A percentile compares a stretch with the other conserved stretches of the same genome.
Conservation (phyloP, 2,329 filamentous ascomycete species). For the Alternaria postmessia region DNA sequence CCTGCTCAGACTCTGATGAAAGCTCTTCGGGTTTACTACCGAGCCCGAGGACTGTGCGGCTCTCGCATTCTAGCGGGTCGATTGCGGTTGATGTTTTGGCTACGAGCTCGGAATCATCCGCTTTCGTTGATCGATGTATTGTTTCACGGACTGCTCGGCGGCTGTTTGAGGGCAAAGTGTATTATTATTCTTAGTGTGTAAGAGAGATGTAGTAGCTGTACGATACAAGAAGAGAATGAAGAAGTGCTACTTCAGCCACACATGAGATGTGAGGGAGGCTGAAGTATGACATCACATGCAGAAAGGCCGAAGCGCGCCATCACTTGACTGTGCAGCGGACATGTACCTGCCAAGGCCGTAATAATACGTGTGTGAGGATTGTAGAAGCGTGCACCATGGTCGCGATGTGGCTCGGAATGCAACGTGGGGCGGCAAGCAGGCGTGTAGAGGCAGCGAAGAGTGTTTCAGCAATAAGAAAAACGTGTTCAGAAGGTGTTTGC, state of each 20-base stretch:
- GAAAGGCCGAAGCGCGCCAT: constrained; percentile 19
- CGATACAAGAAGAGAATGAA: not conserved
- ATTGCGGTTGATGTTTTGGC: constrained; percentile 37
- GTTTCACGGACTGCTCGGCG: constrained; percentile 46
- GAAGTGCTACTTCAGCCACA: no score
- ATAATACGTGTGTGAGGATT: constrained; percentile 6
- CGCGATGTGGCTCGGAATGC: not conserved
- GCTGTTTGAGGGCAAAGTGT: constrained; percentile 44
- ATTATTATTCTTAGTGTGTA: constrained; percentile 22
- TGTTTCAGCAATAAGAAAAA: no score
- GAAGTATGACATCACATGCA: constrained; percentile 24
- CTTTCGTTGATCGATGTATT: constrained; percentile 33
- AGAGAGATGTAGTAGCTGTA: not conserved
- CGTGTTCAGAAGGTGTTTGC: no score
- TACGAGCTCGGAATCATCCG: constrained; percentile 23
- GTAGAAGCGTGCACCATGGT: not conserved
- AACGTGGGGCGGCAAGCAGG: not conserved
- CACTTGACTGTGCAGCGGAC: constrained; percentile 22
- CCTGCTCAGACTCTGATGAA: no score
- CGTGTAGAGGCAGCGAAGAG: no score
- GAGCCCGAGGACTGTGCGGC: constrained; percentile 12
- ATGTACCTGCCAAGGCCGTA: constrained; percentile 31
- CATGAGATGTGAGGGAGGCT: not conserved
- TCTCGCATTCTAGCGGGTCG: constrained; percentile 36
- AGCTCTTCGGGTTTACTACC: not conserved